Conservation (phyloP, 2,329 filamentous ascomycete genomes). For the Madurella fahalii region DNA sequence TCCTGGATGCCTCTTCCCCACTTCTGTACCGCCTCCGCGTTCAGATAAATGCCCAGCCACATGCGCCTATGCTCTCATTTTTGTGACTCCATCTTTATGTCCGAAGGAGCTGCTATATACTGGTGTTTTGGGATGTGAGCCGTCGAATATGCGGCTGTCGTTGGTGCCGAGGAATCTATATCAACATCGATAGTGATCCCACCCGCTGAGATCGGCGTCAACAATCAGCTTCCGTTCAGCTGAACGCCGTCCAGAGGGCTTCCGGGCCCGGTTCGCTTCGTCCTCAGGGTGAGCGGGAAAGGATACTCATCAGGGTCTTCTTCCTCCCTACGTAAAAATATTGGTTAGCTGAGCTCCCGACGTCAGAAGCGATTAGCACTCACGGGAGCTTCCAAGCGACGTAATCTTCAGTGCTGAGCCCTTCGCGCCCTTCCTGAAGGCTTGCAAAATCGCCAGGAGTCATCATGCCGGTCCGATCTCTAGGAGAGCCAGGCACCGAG, state of each 20-base stretch:
- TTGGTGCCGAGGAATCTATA: background rate
- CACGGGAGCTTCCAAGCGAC: slow-evolving; percentile 97
- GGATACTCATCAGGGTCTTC: slow-evolving; percentile 78
- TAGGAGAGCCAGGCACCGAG: slow-evolving; percentile 87
- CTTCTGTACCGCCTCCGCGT: background rate
- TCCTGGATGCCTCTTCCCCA: background rate
- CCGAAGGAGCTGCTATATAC: background rate
- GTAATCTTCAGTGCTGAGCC: slow-evolving; percentile 93
- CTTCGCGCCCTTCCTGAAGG: slow-evolving; percentile 89
- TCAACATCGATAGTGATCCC: background rate
- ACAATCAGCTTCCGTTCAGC: slow-evolving; percentile 37
- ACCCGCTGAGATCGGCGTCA: background rate
- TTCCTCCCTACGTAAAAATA: slow-evolving; percentile 63
- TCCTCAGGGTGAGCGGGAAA: slow-evolving; percentile 55
- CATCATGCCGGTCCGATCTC: slow-evolving; percentile 95
- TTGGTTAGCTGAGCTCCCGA: slow-evolving; percentile 18
- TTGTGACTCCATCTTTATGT: background rate
- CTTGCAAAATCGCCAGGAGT: slow-evolving; percentile 97
- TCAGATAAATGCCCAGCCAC: background rate
- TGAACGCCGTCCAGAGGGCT: slow-evolving; percentile 42
- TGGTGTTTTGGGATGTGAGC: background rate
- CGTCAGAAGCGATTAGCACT: slow-evolving; percentile 44
- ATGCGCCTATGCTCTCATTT: no score
- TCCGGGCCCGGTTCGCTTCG: slow-evolving; percentile 43
- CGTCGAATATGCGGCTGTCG: background rate